phyloP scores from a whole-genome alignment of 2,329 filamentous ascomycete genomes.

The Curvularia hawaiiensis region DNA sequence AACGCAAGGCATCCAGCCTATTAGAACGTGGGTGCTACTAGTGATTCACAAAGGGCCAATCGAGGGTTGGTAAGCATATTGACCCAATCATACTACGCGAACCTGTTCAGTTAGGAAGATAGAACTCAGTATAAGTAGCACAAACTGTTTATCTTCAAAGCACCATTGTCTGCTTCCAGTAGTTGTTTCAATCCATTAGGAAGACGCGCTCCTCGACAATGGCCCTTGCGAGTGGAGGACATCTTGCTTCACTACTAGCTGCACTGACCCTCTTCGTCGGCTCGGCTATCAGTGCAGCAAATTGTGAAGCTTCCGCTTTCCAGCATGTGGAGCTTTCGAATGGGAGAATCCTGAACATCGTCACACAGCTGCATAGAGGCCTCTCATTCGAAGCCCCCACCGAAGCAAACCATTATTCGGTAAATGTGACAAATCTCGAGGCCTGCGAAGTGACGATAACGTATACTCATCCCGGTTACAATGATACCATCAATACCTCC shows the following conservation, averaged over 20 bases:
- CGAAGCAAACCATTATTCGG: constrained; percentile 17
- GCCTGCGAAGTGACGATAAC: constrained; percentile 47
- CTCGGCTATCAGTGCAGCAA: not conserved
- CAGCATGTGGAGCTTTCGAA: constrained; percentile 3
- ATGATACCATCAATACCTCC: constrained; percentile 25
- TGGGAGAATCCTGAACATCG: constrained; percentile 7
- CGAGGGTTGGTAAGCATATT: not conserved
- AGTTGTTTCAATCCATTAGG: not conserved
- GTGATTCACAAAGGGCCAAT: not conserved
- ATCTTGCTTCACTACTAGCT: not conserved
- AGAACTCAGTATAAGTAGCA: not conserved
- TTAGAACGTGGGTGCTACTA: not conserved
- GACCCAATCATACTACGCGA: not conserved
- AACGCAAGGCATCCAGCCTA: not conserved
- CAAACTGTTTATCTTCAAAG: not conserved
- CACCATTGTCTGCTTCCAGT: not conserved
- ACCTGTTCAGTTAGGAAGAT: not conserved
- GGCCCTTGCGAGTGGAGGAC: not conserved
- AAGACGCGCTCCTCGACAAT: not conserved
- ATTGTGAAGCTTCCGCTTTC: constrained; percentile 10
- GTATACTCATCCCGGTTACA: constrained; percentile 31
- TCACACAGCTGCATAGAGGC: constrained; percentile 5
- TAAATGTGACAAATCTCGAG: constrained; percentile 10
- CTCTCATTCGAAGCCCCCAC: constrained; percentile 9
- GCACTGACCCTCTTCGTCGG: not conserved